phyloP scores from a whole-genome alignment of 225 moss, liverwort and hornwort species.

The Antitrichia curtipendula region DNA sequence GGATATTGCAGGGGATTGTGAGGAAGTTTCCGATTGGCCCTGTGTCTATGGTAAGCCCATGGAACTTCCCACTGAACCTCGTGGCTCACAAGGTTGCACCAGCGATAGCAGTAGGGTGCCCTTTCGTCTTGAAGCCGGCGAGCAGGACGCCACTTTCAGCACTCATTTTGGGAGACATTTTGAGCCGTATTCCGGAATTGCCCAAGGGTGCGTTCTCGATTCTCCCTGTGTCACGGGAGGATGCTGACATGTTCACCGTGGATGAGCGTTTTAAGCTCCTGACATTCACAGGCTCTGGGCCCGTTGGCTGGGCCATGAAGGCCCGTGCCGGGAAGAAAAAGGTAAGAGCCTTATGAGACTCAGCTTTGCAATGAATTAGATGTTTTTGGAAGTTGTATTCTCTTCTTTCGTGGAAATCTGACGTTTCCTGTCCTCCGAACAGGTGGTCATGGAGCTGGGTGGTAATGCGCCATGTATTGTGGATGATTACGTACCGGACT shows the following conservation, averaged over 20 bases:
- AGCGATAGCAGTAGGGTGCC: slow-evolving; percentile 78
- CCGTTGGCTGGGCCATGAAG: slow-evolving; percentile 89
- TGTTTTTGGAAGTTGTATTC: neutral
- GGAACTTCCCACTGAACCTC: slow-evolving; percentile 89
- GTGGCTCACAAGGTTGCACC: slow-evolving; percentile 97
- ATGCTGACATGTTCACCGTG: slow-evolving; percentile 77
- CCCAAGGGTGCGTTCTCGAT: slow-evolving; percentile 84
- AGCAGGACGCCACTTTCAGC: slow-evolving; percentile 85
- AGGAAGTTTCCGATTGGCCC: slow-evolving; percentile 91
- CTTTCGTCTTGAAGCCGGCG: slow-evolving; percentile 87
- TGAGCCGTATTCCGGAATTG: slow-evolving; percentile 45
- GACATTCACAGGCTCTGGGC: slow-evolving; percentile 84
- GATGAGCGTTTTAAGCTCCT: slow-evolving; percentile 89
- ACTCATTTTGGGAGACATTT: slow-evolving; percentile 64
- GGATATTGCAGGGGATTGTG: slow-evolving; percentile 52
- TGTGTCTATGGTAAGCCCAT: slow-evolving; percentile 96
- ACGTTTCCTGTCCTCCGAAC: neutral
- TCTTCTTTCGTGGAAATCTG: neutral
- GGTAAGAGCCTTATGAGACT: slow-evolving; percentile 7
- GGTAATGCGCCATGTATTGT: slow-evolving; percentile 96
- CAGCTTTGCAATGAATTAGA: neutral
- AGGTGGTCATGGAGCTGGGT: slow-evolving; percentile 98
- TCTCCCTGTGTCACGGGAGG: slow-evolving; percentile 66
- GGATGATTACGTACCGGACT: slow-evolving; percentile 84
- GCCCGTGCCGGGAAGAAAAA: slow-evolving; percentile 93